Conservation (phyloP, 2,329 filamentous ascomycete species). For the Cercospora zeina region DNA sequence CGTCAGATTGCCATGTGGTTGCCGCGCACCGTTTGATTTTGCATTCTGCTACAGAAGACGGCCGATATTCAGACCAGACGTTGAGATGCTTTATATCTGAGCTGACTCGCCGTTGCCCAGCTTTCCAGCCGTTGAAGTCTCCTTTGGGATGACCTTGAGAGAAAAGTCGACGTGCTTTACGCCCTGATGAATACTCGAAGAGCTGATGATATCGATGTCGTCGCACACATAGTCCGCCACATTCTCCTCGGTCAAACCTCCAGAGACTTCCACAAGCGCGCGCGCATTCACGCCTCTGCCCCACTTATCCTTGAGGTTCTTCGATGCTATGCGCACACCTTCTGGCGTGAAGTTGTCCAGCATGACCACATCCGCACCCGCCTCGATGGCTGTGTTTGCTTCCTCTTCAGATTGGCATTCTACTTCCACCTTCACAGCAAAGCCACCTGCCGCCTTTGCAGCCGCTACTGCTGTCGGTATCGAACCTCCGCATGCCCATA, state of each 20-base stretch:
- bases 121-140: constrained; percentile 27
- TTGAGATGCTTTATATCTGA: constrained; percentile 22
- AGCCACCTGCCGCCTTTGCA: constrained; percentile 81
- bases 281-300: constrained; percentile 59
- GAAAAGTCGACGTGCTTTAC: constrained; percentile 94
- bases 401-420: constrained; percentile 87
- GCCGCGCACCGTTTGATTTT: not conserved
- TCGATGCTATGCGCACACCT: constrained; percentile 72
- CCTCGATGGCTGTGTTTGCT: constrained; percentile 85
- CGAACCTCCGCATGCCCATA: constrained; percentile 80
- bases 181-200: constrained; percentile 94
- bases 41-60: not conserved
- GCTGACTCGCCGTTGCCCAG: constrained; percentile 30
- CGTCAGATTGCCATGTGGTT: too few species aligned
- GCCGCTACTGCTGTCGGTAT: constrained; percentile 84
- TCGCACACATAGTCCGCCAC: constrained; percentile 72
- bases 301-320: constrained; percentile 77
- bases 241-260: constrained; percentile 82
- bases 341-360: constrained; percentile 89
- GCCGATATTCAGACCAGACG: not conserved
- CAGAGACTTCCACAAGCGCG: constrained; percentile 84
- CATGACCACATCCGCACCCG: constrained; percentile 95
- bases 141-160: constrained; percentile 71
- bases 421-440: constrained; percentile 92
- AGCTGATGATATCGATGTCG: constrained; percentile 95